Percentiles rank a stretch among this genome's conserved stretches.
These are phyloP conservation scores for Harringtonia lauricola DNA, from an alignment of 2,329 filamentous ascomycete genomes.

Conservation along the genomic window DNA sequence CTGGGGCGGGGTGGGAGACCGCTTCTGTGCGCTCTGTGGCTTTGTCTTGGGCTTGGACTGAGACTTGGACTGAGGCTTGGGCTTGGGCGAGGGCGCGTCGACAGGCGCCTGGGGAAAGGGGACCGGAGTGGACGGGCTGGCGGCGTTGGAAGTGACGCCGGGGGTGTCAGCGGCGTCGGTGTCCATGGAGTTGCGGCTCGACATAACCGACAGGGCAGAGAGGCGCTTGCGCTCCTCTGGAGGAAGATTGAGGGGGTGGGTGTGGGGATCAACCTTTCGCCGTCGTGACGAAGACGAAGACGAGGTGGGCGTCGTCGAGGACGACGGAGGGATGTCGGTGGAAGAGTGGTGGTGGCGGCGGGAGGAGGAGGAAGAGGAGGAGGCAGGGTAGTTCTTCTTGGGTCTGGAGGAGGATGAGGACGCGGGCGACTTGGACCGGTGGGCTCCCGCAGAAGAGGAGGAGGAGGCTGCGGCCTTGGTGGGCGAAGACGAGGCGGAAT, in stretches of 20 bases:
- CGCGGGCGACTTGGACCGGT: background rate
- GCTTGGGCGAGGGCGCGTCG: constrained; percentile 9
- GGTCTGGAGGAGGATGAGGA: background rate
- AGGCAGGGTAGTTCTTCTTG: background rate
- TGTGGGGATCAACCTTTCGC: constrained; percentile 53
- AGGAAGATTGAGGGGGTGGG: constrained; percentile 80
- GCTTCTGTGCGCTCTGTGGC: constrained; percentile 19
- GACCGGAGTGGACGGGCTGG: constrained; percentile 26
- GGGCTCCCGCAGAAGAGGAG: background rate
- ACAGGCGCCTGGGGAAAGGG: constrained; percentile 26
- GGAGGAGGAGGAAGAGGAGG: constrained; percentile 1
- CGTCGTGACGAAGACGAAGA: constrained; percentile 33
- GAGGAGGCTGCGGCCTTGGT: constrained; percentile 4
- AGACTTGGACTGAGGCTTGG: background rate
- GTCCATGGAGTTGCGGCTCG: constrained; percentile 60
- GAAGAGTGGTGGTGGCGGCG: constrained; percentile 1
- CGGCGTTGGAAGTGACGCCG: constrained; percentile 21
- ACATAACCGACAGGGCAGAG: constrained; percentile 56
- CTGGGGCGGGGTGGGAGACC: constrained; percentile 21
- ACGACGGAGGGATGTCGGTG: background rate
- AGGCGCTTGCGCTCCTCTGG: constrained; percentile 77
- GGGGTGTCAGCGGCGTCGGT: constrained; percentile 58
- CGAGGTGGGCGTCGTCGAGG: background rate
- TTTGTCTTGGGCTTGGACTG: constrained; percentile 2
- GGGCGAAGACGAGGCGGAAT: constrained; percentile 10